These are phyloP conservation scores for Tolypocladium inflatum DNA, from an alignment of 2,329 filamentous ascomycete genomes.

Conservation along the genomic window DNA sequence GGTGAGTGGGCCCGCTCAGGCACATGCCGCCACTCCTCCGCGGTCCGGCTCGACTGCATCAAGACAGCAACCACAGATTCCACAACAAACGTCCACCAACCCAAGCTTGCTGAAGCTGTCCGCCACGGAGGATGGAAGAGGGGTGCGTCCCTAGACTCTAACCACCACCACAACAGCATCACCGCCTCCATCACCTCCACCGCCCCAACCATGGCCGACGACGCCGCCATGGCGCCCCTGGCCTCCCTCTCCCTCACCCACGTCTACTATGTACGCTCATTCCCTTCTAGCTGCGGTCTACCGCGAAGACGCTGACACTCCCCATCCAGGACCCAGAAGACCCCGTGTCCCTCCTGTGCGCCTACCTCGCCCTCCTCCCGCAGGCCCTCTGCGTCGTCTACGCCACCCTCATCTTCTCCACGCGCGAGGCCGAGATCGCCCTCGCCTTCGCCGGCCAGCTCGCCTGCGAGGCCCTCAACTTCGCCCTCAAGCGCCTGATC, in stretches of 20 bases:
- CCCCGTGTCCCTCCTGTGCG: slow-evolving; percentile 74
- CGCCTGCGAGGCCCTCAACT: slow-evolving; percentile 85
- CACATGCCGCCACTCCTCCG: neutral
- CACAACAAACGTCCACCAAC: neutral
- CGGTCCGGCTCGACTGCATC: neutral
- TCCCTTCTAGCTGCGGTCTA: neutral
- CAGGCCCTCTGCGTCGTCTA: slow-evolving; percentile 89
- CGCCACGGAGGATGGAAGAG: neutral
- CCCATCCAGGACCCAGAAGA: slow-evolving; percentile 70
- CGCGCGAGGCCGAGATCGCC: slow-evolving; percentile 79
- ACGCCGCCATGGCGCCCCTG: slow-evolving; percentile 41
- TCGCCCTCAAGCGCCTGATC: slow-evolving; percentile 78
- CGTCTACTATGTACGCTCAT: slow-evolving; percentile 73
- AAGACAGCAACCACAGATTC: neutral
- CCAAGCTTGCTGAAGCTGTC: neutral
- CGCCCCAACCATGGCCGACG: neutral
- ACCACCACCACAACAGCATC: neutral
- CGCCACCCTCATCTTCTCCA: slow-evolving; percentile 80
- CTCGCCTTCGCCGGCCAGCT: slow-evolving; percentile 91
- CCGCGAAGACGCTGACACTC: neutral
- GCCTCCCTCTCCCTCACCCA: slow-evolving; percentile 91
- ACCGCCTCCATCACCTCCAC: neutral
- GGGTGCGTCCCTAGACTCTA: neutral
- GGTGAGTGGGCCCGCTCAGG: neutral
- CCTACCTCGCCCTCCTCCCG: slow-evolving; percentile 88